Percentiles rank a stretch among this genome's conserved stretches.
Evolutionary conservation across 2,329 filamentous ascomycete species (phyloP).

Genomic region (Fusarium illudens): DNA sequence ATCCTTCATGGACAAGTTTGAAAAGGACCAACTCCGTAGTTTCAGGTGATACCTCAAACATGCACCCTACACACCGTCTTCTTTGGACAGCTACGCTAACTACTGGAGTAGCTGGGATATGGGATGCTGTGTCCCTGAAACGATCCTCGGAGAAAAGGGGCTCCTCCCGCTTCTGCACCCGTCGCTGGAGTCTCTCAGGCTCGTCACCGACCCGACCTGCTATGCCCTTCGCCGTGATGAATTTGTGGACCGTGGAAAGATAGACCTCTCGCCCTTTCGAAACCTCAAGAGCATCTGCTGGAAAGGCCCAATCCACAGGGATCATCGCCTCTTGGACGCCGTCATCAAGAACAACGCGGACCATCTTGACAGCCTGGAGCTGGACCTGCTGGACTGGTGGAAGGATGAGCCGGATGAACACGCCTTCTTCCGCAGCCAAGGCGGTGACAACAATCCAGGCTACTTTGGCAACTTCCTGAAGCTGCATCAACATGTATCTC

Average conservation of each 20-base stretch:
- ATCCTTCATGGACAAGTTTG: not conserved
- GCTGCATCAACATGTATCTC: rapidly evolving
- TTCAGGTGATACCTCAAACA: not conserved
- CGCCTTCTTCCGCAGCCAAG: no score
- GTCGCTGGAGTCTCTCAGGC: not conserved
- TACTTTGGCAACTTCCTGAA: not conserved
- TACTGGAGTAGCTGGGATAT: not conserved
- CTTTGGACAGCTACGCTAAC: not conserved
- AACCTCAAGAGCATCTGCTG: not conserved
- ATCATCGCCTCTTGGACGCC: not conserved
- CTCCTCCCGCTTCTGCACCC: not conserved
- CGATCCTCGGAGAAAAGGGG: not conserved
- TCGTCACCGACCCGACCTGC: not conserved
- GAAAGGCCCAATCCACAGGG: not conserved
- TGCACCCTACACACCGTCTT: not conserved
- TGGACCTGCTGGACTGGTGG: not conserved
- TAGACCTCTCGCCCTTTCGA: not conserved
- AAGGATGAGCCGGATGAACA: no score
- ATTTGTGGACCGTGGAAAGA: not conserved
- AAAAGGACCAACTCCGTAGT: not conserved
- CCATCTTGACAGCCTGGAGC: not conserved
- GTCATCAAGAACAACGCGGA: not conserved
- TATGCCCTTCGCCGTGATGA: not conserved
- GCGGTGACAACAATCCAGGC: not conserved
- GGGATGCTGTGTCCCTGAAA: not conserved